A percentile compares a stretch with the other conserved stretches of the same genome.
phyloP scores from a whole-genome alignment of 352 stramenopile species.

The Pythium dissimile region DNA sequence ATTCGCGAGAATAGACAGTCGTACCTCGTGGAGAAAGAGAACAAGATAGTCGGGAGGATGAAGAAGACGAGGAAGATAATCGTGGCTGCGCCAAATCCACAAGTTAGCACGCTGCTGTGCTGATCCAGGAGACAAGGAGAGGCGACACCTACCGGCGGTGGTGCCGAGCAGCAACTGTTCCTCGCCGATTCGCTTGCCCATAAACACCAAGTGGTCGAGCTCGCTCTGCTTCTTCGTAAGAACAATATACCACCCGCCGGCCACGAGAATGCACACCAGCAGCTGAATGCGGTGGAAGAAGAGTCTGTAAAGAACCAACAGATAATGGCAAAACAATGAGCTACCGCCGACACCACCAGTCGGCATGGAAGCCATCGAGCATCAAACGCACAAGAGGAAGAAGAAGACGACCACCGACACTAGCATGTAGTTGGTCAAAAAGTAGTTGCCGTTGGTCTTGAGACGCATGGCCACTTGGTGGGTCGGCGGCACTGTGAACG shows the following conservation, averaged over 20 bases:
- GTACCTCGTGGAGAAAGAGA: constrained; percentile 63
- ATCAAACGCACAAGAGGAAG: constrained; percentile 45
- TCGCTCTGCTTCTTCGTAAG: constrained; percentile 51
- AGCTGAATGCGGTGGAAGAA: constrained; percentile 75
- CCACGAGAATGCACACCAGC: constrained; percentile 56
- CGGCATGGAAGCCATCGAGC: neutral
- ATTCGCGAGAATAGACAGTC: constrained; percentile 2
- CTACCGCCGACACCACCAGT: neutral
- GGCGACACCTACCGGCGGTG: constrained; percentile 43
- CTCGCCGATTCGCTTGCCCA: constrained; percentile 53
- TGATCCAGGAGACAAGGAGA: neutral
- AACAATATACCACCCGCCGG: constrained; percentile 62
- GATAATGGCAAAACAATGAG: too few species aligned
- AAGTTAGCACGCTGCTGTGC: neutral
- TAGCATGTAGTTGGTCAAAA: constrained; percentile 75
- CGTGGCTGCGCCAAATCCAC: constrained; percentile 31
- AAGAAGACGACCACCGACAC: constrained; percentile 51
- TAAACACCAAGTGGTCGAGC: constrained; percentile 46
- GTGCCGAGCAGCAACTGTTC: constrained; percentile 61
- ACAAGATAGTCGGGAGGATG: constrained; percentile 64
- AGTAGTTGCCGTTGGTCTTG: constrained; percentile 67
- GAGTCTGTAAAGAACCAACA: constrained; percentile 26
- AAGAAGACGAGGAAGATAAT: constrained; percentile 75
- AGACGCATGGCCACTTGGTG: constrained; percentile 47
- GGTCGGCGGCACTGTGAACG: constrained; percentile 55